Evolutionary conservation across 208 protist species (phyloP), one percentile per base, ranked within the genome.

Genomic region (Acanthamoeba quina): DNA sequence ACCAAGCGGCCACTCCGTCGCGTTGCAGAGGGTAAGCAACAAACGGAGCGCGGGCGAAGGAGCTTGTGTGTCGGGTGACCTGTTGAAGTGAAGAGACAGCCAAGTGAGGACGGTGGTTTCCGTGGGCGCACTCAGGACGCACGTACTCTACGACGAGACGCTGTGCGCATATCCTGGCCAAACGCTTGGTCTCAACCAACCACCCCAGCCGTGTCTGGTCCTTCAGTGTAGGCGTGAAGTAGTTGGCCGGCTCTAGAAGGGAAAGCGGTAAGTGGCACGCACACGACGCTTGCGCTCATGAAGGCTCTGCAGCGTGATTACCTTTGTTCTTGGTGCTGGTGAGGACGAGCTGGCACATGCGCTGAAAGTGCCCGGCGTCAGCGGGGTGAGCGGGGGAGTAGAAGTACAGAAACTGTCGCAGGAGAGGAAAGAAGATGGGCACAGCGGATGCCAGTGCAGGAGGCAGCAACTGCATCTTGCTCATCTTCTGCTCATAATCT

Each of bases 361-460:
- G 47, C n/a, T 37, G 17, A 34, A 89, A 66, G 56, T 64, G 82
- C 29, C 19, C 31, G 6, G 29, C 56, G 49, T 89, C 82, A 17
- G 54, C 47, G 29, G 49, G n/a, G 6, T 34, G 44, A 21, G 37
- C 31, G 19, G 47, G 54, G 41, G 31, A 52, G 52, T 89, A 89
- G 29, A 89, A 89, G 82, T 56, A 89, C 19, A 89, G 82, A 41
- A 62, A 89, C 82, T 89, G 82, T 37, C 82, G 82, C 82, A 89
- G 82, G 15, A 89, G 82, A 24, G 82, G 82, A 29, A 89, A 89
- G 82, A 89, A 89, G 82, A 89, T 89, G 82, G 82, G 82, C 82
- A 66, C 82, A 29, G 82, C 82, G 0, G 82, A 68, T 0, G 82
- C 24, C 17, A 89, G 44, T 34, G 47, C 54, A 41, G 82, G 82